Conservation (phyloP, 345 rosid genomes). For the Salix caprea region DNA sequence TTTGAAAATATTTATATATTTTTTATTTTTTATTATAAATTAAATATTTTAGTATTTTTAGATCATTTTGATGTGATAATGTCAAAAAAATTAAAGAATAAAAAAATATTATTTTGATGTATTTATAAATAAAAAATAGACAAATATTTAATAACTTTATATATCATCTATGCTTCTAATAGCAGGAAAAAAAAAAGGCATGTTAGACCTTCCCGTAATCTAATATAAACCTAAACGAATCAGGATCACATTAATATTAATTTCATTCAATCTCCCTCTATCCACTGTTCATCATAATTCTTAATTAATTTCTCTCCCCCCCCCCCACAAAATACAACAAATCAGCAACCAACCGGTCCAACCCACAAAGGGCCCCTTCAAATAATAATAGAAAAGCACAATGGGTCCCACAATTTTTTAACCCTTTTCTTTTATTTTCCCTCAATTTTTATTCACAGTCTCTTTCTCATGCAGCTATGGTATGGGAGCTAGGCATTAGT, state of each 20-base stretch:
- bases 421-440: neutral
- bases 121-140: no score
- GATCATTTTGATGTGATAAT: no score
- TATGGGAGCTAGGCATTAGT: conserved; percentile 11
- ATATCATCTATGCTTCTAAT: no score
- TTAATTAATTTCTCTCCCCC: conserved; percentile 7
- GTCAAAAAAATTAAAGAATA: no score
- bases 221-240: neutral
- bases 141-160: no score
- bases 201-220: neutral
- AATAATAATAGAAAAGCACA: neutral
- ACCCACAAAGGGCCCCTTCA: neutral
- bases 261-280: neutral
- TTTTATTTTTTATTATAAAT: no score
- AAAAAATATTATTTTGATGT: no score
- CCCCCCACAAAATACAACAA: conserved; percentile 22
- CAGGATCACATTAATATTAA: neutral
- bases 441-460: neutral
- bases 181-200: no score
- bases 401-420: conserved; percentile 17
- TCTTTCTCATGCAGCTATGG: conserved; percentile 28
- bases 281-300: neutral
- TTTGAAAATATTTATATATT: no score
- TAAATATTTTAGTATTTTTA: fast-evolving
- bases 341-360: conserved; percentile 33